phyloP scores from a whole-genome alignment of 2,329 filamentous ascomycete genomes.

The Ophiostoma ips region DNA sequence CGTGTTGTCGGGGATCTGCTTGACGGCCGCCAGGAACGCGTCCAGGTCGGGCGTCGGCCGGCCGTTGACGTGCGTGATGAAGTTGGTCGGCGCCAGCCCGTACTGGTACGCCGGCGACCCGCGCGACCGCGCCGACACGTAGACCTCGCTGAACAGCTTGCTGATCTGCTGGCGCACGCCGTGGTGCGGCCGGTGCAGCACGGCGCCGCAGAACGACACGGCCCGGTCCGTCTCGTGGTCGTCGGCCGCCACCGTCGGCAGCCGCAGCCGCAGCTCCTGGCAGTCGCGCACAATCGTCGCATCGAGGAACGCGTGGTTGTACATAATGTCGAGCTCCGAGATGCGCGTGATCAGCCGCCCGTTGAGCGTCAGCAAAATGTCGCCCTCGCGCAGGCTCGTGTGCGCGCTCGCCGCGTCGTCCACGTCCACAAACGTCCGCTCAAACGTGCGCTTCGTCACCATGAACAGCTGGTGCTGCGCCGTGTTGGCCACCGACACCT shows the following conservation, averaged over 20 bases:
- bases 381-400: constrained; percentile 65
- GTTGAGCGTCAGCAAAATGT: constrained; percentile 84
- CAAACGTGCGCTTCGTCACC: constrained; percentile 70
- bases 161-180: constrained; percentile 95
- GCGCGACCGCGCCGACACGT: constrained; percentile 75
- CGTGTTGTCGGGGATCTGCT: constrained; percentile 86
- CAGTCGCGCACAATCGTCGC: constrained; percentile 79
- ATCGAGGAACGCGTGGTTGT: constrained; percentile 69
- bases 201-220: constrained; percentile 87
- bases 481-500: constrained; percentile 76
- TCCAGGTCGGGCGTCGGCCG: constrained; percentile 70
- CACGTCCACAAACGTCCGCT: constrained; percentile 26
- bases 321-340: constrained; percentile 92
- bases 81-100: constrained; percentile 88
- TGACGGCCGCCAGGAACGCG: constrained; percentile 65
- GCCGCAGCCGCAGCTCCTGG: constrained; percentile 58
- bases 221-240: constrained; percentile 87
- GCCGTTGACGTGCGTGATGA: constrained; percentile 92
- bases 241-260: constrained; percentile 76
- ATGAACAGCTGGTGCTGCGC: constrained; percentile 96
- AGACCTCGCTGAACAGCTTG: constrained; percentile 91
- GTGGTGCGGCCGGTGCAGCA: constrained; percentile 86
- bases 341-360: constrained; percentile 86
- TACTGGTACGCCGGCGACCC: constrained; percentile 82
- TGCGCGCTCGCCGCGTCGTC: constrained; percentile 18